phyloP scores from a whole-genome alignment of 2,329 filamentous ascomycete genomes.

The Xylaria sp. region DNA sequence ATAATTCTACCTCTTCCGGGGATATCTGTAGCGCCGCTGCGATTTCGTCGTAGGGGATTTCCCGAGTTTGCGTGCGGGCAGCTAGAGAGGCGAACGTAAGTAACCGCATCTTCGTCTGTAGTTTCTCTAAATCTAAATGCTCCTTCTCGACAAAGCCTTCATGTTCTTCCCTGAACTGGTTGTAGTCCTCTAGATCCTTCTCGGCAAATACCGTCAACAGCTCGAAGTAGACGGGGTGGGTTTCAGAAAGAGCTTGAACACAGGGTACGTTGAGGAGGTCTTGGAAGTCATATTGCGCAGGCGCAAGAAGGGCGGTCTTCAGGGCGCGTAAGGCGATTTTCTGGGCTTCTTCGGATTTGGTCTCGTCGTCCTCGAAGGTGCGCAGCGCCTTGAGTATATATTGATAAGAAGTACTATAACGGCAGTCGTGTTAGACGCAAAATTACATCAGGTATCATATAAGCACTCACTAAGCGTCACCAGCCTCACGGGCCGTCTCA shows the following conservation, averaged over 20 bases:
- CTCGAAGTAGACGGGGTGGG: constrained; percentile 84
- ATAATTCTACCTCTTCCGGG: constrained; percentile 87
- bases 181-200: constrained; percentile 92
- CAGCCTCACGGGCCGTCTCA: constrained; percentile 77
- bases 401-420: constrained; percentile 64
- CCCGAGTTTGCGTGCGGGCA: constrained; percentile 80
- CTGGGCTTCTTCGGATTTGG: constrained; percentile 65
- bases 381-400: constrained; percentile 68
- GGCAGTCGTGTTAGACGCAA: constrained; percentile 6
- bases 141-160: constrained; percentile 81
- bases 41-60: constrained; percentile 87
- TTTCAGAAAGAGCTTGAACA: constrained; percentile 84
- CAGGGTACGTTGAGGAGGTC: constrained; percentile 82
- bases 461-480: constrained; percentile 72
- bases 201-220: constrained; percentile 94
- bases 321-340: constrained; percentile 63
- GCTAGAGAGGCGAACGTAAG: constrained; percentile 91
- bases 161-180: constrained; percentile 93
- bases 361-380: constrained; percentile 64
- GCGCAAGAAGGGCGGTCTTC: constrained; percentile 59
- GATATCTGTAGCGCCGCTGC: constrained; percentile 84
- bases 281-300: constrained; percentile 71
- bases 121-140: constrained; percentile 71
- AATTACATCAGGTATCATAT: constrained; percentile 6
- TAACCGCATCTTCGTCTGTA: constrained; percentile 95